phyloP scores from a whole-genome alignment of 495 filamentous ascomycete genomes.

The Hamigera avellanea region DNA sequence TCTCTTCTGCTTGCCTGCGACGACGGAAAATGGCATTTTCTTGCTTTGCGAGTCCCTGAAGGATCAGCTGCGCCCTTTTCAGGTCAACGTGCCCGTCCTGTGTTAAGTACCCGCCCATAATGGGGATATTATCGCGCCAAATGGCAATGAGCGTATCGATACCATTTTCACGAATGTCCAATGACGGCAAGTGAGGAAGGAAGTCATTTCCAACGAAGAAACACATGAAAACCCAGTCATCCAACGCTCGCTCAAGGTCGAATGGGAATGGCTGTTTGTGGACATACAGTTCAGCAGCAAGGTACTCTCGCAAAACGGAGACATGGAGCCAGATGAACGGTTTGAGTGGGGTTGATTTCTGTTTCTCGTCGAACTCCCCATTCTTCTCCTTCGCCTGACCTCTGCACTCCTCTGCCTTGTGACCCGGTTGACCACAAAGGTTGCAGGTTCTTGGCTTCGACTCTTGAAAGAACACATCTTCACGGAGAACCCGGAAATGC shows the following conservation, averaged over 20 bases:
- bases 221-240: conserved; percentile 99
- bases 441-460: conserved; percentile 68
- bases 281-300: conserved; percentile 77
- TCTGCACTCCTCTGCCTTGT: conserved; percentile 71
- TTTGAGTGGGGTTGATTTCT: conserved; percentile 54
- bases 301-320: conserved; percentile 80
- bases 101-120: conserved; percentile 91
- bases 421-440: conserved; percentile 83
- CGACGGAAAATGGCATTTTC: conserved; percentile 90
- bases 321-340: conserved; percentile 99
- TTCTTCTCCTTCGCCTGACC: conserved; percentile 75
- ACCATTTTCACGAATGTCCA: conserved; percentile 94
- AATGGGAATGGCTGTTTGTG: conserved; percentile 68
- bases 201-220: conserved; percentile 99
- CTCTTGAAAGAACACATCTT: conserved; percentile 93
- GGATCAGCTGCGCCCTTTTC: conserved; percentile 73
- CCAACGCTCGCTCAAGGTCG: conserved; percentile 89
- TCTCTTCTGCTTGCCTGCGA: conserved; percentile 70
- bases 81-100: conserved; percentile 89
- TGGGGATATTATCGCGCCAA: conserved; percentile 84
- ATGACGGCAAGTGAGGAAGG: conserved; percentile 86
- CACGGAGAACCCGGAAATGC: conserved; percentile 90
- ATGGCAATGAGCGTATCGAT: conserved; percentile 93
- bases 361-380: conserved; percentile 79
- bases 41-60: conserved; percentile 82